Base-by-base conservation (phyloP, 257 asterid genomes). In the Lithospermum erythrorhizon region DNA sequence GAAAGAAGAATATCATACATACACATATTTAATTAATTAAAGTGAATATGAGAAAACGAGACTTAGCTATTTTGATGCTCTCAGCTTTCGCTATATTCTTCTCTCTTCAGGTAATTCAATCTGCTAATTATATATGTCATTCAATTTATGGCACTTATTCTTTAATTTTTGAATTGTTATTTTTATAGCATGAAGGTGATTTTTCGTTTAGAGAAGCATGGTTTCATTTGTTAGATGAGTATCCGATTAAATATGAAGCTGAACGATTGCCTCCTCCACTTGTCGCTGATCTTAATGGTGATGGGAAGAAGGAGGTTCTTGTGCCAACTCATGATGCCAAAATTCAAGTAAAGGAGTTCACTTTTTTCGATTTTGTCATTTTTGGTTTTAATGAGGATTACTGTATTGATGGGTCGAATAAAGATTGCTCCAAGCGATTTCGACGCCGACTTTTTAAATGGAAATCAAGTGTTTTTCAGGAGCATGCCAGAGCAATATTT, bases 81-180 rank as follows among this genome's bases (percentile, higher is more conserved):
- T 81, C 97, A 55, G 97, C 99, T 68, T 93, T 93, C 79, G 97
- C 99, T 70, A 86, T 89, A 75, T 93, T 89, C 87, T 89, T 93
- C 73, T 86, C 97, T 66, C 96, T 93, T 63, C 98, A 93, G 96
- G 98, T 85, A 21, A 9, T 23, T 61, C n/a, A 9, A 3, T 41
- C 30, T 20, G 17, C 16, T 10, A 22, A 55, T 22, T 55, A n/a
- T 8, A 16, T 35, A 3, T 35, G 3, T 24, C n/a, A 23, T 21
- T 53, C 53, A 18, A 62, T 23, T 59, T n/a, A 7, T 22, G 21
- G 51, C 6, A 37, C 53, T 54, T 24, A 11, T 55, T 60, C 45
- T 23, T 37, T 13, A 52, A 55, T 37, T n/a, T 22, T 64, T 23
- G 16, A 14, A 4, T 19, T 23, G 13, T 25, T 63, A 5, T n/a